These are phyloP conservation scores for Pulicaria dysenterica DNA, from an alignment of 129 eudicot species.

Conservation along the genomic window DNA sequence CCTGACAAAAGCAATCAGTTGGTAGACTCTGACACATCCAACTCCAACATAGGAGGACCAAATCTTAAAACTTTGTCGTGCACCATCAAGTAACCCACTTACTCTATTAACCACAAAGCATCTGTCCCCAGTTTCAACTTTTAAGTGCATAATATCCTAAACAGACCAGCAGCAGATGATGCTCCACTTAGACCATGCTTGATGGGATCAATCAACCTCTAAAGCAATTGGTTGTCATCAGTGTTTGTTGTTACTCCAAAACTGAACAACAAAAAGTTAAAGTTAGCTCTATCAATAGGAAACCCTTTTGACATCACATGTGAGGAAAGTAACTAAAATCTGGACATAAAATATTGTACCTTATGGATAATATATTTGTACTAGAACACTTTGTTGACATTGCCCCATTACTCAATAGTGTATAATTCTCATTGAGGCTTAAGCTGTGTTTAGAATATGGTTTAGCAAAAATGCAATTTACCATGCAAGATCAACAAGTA, in stretches of 20 bases:
- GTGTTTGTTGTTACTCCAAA: constrained; percentile 21
- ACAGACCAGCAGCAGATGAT: constrained; percentile 26
- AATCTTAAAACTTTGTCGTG: constrained; percentile 27
- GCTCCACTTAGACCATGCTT: constrained; percentile 27
- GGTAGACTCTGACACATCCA: constrained; percentile 11
- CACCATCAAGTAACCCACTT: constrained; percentile 7
- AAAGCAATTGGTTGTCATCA: constrained; percentile 22
- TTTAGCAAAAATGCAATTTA: too few relatives aligned
- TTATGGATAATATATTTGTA: neutral
- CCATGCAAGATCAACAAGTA: too few relatives aligned
- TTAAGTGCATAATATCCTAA: constrained; percentile 28
- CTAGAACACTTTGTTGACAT: too few relatives aligned
- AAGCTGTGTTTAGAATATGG: too few relatives aligned
- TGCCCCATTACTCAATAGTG: too few relatives aligned
- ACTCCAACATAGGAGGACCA: constrained; percentile 15
- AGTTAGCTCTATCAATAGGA: constrained; percentile 10
- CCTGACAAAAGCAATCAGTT: constrained; percentile 12
- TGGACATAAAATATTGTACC: constrained; percentile 2
- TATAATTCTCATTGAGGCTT: too few relatives aligned
- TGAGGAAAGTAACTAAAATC: constrained; percentile 12
- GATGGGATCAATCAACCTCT: constrained; percentile 19
- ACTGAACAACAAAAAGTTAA: constrained; percentile 21
- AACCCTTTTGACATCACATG: constrained; percentile 38
- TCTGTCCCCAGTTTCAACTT: constrained; percentile 28
- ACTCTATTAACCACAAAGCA: constrained; percentile 8